A percentile compares a stretch with the other conserved stretches of the same genome.
Conservation (phyloP, 768 basidiomycete genomes). For the Floccularia luteovirens region DNA sequence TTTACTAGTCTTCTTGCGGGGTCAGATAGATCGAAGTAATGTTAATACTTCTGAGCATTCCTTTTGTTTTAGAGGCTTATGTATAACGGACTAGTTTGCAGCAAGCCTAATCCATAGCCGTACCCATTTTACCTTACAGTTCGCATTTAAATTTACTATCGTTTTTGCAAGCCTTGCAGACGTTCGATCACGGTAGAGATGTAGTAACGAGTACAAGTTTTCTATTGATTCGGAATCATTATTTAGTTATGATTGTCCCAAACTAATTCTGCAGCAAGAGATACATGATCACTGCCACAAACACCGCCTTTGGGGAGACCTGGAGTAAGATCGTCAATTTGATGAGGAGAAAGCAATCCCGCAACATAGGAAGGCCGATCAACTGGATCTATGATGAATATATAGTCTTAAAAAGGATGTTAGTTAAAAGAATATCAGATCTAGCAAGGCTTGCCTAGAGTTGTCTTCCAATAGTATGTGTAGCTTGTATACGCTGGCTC, state of each 20-base stretch:
- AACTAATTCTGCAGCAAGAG: slow-evolving; percentile 59
- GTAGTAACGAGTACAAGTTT: no score
- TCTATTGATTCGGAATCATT: not conserved
- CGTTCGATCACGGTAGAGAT: no score
- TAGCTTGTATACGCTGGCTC: slow-evolving; percentile 89
- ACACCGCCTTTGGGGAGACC: slow-evolving; percentile 79
- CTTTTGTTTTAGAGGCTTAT: not conserved
- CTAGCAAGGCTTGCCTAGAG: slow-evolving; percentile 74
- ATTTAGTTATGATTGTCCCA: slow-evolving; percentile 15
- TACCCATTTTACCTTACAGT: not conserved
- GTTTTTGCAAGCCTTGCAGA: no score
- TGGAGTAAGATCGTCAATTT: slow-evolving; percentile 45
- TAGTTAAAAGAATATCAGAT: no score
- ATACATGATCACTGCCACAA: slow-evolving; percentile 84
- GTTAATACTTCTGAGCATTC: slow-evolving; percentile 4
- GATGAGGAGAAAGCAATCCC: slow-evolving; percentile 58
- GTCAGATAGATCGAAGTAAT: slow-evolving; percentile 54
- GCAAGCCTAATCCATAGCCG: not conserved
- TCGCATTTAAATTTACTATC: no score
- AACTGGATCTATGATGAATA: slow-evolving; percentile 61
- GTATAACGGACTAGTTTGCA: not conserved
- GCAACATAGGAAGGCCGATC: slow-evolving; percentile 26
- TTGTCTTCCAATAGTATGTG: slow-evolving; percentile 80
- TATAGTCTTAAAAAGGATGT: slow-evolving; percentile 88
- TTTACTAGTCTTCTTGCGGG: slow-evolving; percentile 85